Evolutionary conservation across 495 filamentous ascomycete species (phyloP).

Genomic region (Bacidia rubella): DNA sequence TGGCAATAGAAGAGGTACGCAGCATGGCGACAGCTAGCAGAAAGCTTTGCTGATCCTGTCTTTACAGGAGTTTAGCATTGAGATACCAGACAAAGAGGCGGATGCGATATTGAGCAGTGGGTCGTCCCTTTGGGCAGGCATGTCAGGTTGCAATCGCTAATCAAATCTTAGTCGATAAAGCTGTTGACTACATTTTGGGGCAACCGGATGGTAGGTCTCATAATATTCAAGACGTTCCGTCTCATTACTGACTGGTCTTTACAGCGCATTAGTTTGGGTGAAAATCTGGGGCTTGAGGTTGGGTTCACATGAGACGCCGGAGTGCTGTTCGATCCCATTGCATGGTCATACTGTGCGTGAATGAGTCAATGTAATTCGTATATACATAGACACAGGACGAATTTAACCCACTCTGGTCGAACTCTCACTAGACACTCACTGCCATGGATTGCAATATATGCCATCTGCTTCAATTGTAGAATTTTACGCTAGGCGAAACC

Average conservation of each 20-base stretch:
- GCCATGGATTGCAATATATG: too few species aligned
- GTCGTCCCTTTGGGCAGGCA: constrained; percentile 22
- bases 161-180: constrained; percentile 63
- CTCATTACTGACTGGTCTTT: background rate
- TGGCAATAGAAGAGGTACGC: constrained; percentile 96
- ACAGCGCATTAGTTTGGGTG: constrained; percentile 11
- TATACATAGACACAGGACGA: background rate
- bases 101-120: constrained; percentile 92
- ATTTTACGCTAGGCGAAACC: background rate
- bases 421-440: too few species aligned
- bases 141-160: background rate
- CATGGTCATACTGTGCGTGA: too few species aligned
- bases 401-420: background rate
- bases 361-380: background rate
- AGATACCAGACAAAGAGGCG: constrained; percentile 98
- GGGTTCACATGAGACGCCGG: too few species aligned
- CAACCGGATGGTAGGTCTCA: constrained; percentile 66
- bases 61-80: constrained; percentile 93
- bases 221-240: background rate
- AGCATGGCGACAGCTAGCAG: too few species aligned
- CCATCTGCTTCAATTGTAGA: background rate
- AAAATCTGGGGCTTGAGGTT: background rate
- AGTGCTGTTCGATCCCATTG: too few species aligned
- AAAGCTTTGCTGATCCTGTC: constrained; percentile 15
- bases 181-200: constrained; percentile 84